Evolutionary conservation across 2,329 filamentous ascomycete species (phyloP), one percentile per base, ranked within the genome.

Genomic region (Aspergillus texensis): DNA sequence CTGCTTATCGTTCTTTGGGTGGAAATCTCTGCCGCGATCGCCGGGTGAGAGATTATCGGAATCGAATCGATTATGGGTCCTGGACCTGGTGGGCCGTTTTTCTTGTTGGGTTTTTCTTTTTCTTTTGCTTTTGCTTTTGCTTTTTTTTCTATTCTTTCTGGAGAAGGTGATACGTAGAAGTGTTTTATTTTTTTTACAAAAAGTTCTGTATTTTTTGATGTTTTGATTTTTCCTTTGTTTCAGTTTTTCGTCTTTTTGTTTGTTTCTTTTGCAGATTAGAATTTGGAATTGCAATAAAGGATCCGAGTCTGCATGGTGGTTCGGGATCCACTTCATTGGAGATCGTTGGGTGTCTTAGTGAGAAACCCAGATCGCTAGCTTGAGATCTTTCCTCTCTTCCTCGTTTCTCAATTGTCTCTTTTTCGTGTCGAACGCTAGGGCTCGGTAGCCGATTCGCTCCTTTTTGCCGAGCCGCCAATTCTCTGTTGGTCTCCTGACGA

Each of bases 11-110:
- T 16, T 60, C 21, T 43, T 45, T 57, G 60, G 59, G 54, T 30
- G 59, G 53, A 57, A 43, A 30, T 34, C 24, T 41, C 21, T n/a
- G 55, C 26, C 48, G 48, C 48, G 61, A 62, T 58, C 61, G 61
- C 36, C 61, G 61, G 61, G 26, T 59, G 55, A 62, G 61, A 62
- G 61, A 62, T 62, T 56, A 34, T 60, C 32, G 36, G 26, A 60
- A 24, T 46, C 50, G n/a, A 21, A 48, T 55, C 52, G 32, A 55
- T 41, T 46, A 34, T 58, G 57, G 41, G 26, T 48, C 39, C 32
- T 46, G 34, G 10, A 32, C 19, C 16, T 46, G 28, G 52, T 39
- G 32, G 21, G n/a, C 30, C 30, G 34, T 36, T 11, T 36, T 21
- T 36, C 11, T n/a, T 10, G 11, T 16, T 36, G 12, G 12, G 11